A percentile compares a stretch with the other conserved stretches of the same genome.
These are phyloP conservation scores for Lyophyllum atratum DNA, from an alignment of 768 basidiomycete species.

Conservation along the genomic window DNA sequence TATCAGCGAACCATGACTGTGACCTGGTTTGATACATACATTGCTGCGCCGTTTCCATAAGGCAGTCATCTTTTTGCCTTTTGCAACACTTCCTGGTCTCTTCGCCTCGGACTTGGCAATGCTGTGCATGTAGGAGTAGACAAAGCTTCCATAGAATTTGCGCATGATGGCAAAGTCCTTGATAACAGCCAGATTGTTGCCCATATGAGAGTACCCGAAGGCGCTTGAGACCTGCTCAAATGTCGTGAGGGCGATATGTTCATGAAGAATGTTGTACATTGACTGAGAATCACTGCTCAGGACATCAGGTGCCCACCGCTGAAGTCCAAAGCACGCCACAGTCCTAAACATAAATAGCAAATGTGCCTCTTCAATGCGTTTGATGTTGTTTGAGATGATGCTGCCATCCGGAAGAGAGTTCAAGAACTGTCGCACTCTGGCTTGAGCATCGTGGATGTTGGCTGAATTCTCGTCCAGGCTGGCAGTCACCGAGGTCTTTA, in stretches of 20 bases:
- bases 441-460: background rate
- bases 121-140: slow-evolving; percentile 15
- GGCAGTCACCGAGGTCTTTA: background rate
- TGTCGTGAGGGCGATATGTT: slow-evolving; percentile 14
- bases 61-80: background rate
- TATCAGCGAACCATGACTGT: no score
- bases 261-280: slow-evolving; percentile 17
- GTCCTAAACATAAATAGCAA: slow-evolving; percentile 7
- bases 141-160: slow-evolving; percentile 17
- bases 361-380: background rate
- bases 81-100: slow-evolving; percentile 7
- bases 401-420: background rate
- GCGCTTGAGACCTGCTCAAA: slow-evolving; percentile 9
- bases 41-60: background rate
- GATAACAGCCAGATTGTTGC: slow-evolving; percentile 3
- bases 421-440: background rate
- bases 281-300: slow-evolving; percentile 10
- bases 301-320: slow-evolving; percentile 16
- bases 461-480: slow-evolving; percentile 2
- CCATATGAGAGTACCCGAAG: slow-evolving; percentile 11
- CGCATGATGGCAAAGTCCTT: slow-evolving; percentile 10
- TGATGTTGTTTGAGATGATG: slow-evolving; percentile 2
- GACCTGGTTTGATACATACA: no score
- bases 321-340: slow-evolving; percentile 11
- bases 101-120: slow-evolving; percentile 13